Evolutionary conservation across 495 filamentous ascomycete species (phyloP), one percentile per base, ranked within the genome.

Genomic region (Niebla homalea): DNA sequence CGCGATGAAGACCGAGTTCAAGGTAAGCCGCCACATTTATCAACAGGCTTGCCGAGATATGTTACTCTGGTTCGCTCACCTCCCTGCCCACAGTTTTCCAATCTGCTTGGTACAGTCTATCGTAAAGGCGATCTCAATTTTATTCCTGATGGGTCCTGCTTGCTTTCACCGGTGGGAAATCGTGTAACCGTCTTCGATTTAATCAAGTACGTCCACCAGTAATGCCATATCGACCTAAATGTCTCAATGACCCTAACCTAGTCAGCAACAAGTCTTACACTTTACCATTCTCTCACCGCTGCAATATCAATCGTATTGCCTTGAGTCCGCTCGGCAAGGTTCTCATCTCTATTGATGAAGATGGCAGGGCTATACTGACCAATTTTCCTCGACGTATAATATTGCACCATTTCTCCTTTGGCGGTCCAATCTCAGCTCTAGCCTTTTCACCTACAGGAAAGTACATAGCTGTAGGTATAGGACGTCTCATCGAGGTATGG

Each of bases 81-180:
- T 43, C 55, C 14, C 20, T 35, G 21, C 3, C 38, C 43, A 21
- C 55, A 93, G 85, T 96, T 94, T 70, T 92, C 86, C 64, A 94
- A 94, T 64, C 73, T 96, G 57, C 78, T 98, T 57, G 93, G 92
- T 54, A 98, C 89, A 57, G 92, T 98, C 57, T 98, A 96, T 72
- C 85, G 87, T 69, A 85, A 85, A 74, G 92, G 93, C 66, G 97
- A 96, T 64, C 77, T 98, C 52, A 77, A 94, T 57, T 98, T 95
- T 72, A 93, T 85, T 59, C 90, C 89, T 57, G 92, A 98, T 79
- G 92, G 92, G 57, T 90, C 85, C 56, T 89, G 86, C 67, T 75
- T 98, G 41, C 83, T 92, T 54, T 97, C 93, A n/a, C 92, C 92
- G 21, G 93, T 98, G 49, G 92, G 92, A 60, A 98, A 97, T 70